Evolutionary conservation across 2,329 filamentous ascomycete genomes (phyloP), one percentile per base, ranked within the genome.

Genomic region (Corinectria fuckeliana): DNA sequence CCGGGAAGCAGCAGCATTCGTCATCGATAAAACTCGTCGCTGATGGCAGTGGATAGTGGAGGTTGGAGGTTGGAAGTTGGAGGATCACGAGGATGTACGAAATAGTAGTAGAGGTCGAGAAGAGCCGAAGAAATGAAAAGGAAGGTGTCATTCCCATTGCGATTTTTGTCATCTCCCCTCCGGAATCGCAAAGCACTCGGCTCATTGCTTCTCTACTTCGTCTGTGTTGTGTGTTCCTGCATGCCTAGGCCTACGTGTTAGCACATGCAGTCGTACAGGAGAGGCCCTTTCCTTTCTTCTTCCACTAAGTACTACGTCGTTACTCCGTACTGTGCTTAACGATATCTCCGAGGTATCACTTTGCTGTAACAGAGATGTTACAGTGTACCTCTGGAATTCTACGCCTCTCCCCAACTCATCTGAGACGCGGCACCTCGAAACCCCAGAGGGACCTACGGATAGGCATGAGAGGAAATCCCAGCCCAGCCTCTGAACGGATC

Each of bases 371-470:
- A 25, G 20, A 42, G 39, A 25, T 42, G 21, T 30, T 13, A 39
- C n/a, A 30, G n/a, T n/a, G n/a, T 21, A 26, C 11, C 9, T 36
- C 21, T 26, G 20, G 16, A 41, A 45, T 38, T 39, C 39, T 38
- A 42, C 20, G 30, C 18, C 5, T 50, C 20, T 10, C 10, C 11
- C 18, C n/a, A 45, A 45, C 38, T 36, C 28, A 39, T 54, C 32
- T 54, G 50, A 59, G 50, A 55, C 56, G 50, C 50, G 50, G 50
- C 28, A 47, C 30, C 28, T 42, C 28, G 13, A 30, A 23, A 39
- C 50, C 25, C 50, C 21, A 23, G 44, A 32, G 42, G 25, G 18
- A 45, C 47, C 39, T 11, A 41, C 18, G 45, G 39, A 30, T 8
- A 42, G 34, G 38, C 25, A 38, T 26, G 44, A 50, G 20, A 26